phyloP scores from a whole-genome alignment of 2,329 filamentous ascomycete genomes.

The Fusarium gaditjirri region DNA sequence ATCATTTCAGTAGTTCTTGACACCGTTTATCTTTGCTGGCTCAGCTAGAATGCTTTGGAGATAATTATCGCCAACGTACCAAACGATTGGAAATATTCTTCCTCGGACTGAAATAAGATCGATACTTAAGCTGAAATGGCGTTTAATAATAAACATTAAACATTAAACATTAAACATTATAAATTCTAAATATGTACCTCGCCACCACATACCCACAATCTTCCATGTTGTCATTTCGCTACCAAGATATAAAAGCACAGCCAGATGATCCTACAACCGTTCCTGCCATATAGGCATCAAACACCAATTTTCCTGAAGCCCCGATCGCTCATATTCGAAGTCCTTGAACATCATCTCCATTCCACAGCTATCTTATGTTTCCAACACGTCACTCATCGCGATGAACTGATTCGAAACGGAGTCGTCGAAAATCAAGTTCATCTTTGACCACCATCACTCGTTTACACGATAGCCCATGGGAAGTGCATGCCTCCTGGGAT shows the following conservation, averaged over 20 bases:
- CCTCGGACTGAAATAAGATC: no score
- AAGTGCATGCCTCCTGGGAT: neutral
- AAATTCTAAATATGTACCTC: neutral
- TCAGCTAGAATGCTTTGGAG: no score
- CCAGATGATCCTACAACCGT: neutral
- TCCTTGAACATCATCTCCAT: rapidly evolving
- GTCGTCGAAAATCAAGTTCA: rapidly evolving
- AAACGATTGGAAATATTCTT: no score
- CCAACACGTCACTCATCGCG: neutral
- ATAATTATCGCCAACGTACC: no score
- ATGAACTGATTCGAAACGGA: neutral
- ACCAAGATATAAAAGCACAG: neutral
- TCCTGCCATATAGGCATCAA: neutral
- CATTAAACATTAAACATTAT: neutral
- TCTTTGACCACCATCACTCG: neutral
- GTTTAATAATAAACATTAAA: neutral
- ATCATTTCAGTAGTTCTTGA: neutral
- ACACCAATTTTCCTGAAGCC: neutral
- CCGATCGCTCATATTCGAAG: neutral
- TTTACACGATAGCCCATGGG: neutral
- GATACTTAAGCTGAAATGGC: no score
- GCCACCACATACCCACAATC: no score
- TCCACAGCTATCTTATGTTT: no score
- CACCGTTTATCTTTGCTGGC: no score
- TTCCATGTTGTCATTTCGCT: no score